phyloP scores from a whole-genome alignment of 352 stramenopile species.

The Pythium rishiriense region DNA sequence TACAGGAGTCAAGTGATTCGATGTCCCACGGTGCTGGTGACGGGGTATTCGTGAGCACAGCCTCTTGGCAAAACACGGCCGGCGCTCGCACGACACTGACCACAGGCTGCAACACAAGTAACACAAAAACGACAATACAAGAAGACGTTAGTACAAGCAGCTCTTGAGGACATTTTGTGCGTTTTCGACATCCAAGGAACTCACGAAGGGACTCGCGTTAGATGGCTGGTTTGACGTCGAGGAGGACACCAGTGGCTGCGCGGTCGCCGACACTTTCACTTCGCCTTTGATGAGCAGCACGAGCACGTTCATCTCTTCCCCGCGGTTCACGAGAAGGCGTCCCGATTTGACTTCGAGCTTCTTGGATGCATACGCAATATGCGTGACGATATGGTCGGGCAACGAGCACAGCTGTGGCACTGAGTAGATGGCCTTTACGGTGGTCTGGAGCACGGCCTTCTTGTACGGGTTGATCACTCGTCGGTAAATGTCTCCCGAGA shows the following conservation, averaged over 20 bases:
- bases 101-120: constrained; percentile 30
- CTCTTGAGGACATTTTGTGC: too few species aligned
- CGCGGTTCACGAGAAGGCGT: too few species aligned
- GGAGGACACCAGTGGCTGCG: not conserved
- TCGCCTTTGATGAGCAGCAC: constrained; percentile 63
- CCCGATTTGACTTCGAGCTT: constrained; percentile 44
- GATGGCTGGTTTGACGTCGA: not conserved
- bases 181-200: too few species aligned
- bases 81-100: constrained; percentile 61
- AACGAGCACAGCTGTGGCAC: constrained; percentile 49
- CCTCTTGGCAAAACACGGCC: constrained; percentile 75
- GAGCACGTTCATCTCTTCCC: too few species aligned
- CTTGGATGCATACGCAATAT: constrained; percentile 67
- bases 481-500: constrained; percentile 65
- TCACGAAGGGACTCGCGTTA: not conserved
- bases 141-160: not conserved
- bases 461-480: constrained; percentile 75
- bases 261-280: constrained; percentile 53
- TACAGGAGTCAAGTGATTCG: constrained; percentile 56
- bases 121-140: not conserved
- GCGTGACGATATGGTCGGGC: constrained; percentile 51
- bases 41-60: constrained; percentile 41
- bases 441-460: constrained; percentile 56
- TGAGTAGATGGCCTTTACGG: constrained; percentile 52
- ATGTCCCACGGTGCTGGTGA: constrained; percentile 53